phyloP scores from a whole-genome alignment of 305 asterid species.

The Solanum chacoense region DNA sequence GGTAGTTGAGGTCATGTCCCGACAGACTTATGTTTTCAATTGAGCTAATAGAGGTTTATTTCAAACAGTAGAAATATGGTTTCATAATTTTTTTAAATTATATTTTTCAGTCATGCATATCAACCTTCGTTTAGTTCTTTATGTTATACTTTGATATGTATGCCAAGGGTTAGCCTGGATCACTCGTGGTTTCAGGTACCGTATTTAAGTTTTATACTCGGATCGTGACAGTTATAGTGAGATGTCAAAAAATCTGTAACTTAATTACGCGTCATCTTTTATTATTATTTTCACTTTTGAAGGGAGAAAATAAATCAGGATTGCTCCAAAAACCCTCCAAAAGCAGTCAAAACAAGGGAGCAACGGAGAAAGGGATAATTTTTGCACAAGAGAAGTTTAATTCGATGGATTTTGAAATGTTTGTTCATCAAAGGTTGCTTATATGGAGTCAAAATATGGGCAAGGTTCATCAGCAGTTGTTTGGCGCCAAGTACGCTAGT shows the following conservation, averaged over 20 bases:
- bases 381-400: no score
- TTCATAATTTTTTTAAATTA: neutral
- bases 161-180: neutral
- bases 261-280: no score
- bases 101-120: neutral
- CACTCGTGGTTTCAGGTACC: neutral
- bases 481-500: no score
- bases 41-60: neutral
- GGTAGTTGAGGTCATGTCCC: neutral
- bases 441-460: no score
- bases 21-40: neutral
- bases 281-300: neutral
- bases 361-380: neutral
- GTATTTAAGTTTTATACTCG: no score
- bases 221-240: no score
- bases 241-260: neutral
- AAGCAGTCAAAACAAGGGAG: neutral
- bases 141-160: neutral
- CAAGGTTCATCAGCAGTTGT: no score
- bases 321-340: neutral
- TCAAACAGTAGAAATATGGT: neutral
- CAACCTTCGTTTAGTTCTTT: neutral
- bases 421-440: no score
- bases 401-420: no score
- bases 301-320: neutral